These are phyloP conservation scores for Podosphaera leucotricha DNA, from an alignment of 2,329 filamentous ascomycete species.

Conservation along the genomic window DNA sequence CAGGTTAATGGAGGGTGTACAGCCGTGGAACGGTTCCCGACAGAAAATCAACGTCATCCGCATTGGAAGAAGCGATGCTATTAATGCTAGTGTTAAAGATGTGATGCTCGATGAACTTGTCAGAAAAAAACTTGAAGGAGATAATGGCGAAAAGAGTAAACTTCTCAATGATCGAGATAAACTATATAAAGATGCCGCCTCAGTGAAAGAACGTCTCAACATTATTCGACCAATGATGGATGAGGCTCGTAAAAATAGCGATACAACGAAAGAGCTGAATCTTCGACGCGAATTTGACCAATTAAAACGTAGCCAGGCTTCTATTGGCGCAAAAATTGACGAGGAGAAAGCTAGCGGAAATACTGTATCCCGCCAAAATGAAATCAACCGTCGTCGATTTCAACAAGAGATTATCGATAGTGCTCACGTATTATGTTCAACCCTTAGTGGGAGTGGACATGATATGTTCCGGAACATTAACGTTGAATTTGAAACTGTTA, in stretches of 20 bases:
- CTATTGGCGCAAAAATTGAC: slow-evolving; percentile 66
- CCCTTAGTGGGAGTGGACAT: slow-evolving; percentile 83
- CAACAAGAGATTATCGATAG: slow-evolving; percentile 82
- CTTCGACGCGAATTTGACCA: slow-evolving; percentile 58
- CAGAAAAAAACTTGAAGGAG: slow-evolving; percentile 41
- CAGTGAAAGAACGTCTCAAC: slow-evolving; percentile 53
- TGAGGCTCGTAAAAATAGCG: slow-evolving; percentile 31
- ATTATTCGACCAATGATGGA: slow-evolving; percentile 50
- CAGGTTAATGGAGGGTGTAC: slow-evolving; percentile 71
- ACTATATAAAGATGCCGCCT: slow-evolving; percentile 37
- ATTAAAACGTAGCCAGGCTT: slow-evolving; percentile 50
- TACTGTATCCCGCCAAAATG: slow-evolving; percentile 57
- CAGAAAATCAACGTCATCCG: slow-evolving; percentile 73
- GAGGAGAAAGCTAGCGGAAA: slow-evolving; percentile 69
- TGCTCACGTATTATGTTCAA: slow-evolving; percentile 84
- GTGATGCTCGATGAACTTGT: slow-evolving; percentile 89
- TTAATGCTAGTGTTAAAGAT: slow-evolving; percentile 71
- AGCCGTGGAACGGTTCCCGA: slow-evolving; percentile 44
- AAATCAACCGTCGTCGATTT: slow-evolving; percentile 59
- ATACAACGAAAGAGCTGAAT: slow-evolving; percentile 24
- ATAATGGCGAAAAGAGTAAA: slow-evolving; percentile 33
- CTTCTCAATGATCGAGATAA: slow-evolving; percentile 26
- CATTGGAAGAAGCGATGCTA: slow-evolving; percentile 72
- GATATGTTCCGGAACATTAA: slow-evolving; percentile 90
- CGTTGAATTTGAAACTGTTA: slow-evolving; percentile 94